Evolutionary conservation across 2,329 filamentous ascomycete species (phyloP), one percentile per base, ranked within the genome.

Genomic region (Sclerotinia minor): DNA sequence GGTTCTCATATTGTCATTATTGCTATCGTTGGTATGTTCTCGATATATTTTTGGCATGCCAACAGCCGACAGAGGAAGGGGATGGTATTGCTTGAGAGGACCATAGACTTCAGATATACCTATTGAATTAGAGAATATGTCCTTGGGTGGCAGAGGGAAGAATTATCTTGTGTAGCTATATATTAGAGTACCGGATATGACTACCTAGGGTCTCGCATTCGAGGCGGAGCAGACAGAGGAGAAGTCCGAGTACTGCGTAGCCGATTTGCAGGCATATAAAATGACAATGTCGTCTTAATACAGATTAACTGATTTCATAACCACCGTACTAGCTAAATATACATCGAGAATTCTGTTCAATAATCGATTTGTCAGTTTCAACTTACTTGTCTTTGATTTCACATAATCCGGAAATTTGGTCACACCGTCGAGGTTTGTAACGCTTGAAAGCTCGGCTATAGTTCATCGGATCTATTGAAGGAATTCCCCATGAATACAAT

Each of bases 1-100:
- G 87, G 84, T n/a, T 86, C 83, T 3, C 85, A 88, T 72, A 78
- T 86, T n/a, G 71, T 87, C 67, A 86, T 88, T 68, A 83, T 89
- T 68, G 79, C 69, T 1, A 79, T 87, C 38, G 82, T 89, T 19
- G 80, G 73, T 0, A 68, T 79, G 5, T 86, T 88, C 70, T 82
- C 83, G 0, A 47, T 80, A 2, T 83, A 84, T 70, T 89, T 89
- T 72, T 83, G 81, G 71, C 72, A 76, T 41, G 79, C 80, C 15
- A 89, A 89, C 73, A 76, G 76, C 67, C 75, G 77, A 67, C 84
- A 86, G 73, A 77, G 73, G 13, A 78, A 74, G 54, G 84, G 84
- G 1, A 79, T 79, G 73, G 78, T 76, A 45, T 65, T 84, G 2
- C 79, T 89, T 55, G 86, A 88, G 73, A 70, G 68, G 49, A 75